Percentiles rank a stretch among this genome's conserved stretches.
These are phyloP conservation scores for Ophiocordyceps camponoti-leonardi DNA, from an alignment of 2,329 filamentous ascomycete species.

Conservation along the genomic window DNA sequence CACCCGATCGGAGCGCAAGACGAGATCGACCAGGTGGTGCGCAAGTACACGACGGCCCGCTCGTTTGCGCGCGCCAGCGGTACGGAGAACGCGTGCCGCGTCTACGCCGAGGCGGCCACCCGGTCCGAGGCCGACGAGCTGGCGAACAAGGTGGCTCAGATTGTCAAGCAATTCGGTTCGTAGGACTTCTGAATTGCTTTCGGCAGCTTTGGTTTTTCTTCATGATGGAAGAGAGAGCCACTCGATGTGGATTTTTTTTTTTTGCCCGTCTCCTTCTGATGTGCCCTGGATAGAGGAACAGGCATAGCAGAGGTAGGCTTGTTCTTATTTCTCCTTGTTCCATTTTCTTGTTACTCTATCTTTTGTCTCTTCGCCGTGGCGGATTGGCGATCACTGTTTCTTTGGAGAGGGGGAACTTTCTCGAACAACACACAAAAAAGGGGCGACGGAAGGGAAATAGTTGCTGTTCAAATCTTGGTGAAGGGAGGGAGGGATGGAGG, in stretches of 20 bases:
- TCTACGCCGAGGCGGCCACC: conserved; percentile 88
- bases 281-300: background rate
- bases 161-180: conserved; percentile 44
- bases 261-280: background rate
- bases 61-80: conserved; percentile 86
- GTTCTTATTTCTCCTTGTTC: too few species aligned
- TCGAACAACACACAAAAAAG: too few species aligned
- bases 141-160: conserved; percentile 62
- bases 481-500: too few species aligned
- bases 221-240: background rate
- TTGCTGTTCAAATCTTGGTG: too few species aligned
- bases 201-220: background rate
- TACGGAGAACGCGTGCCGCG: conserved; percentile 88
- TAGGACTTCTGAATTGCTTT: conserved; percentile 6
- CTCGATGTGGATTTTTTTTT: too few species aligned
- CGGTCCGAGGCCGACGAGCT: conserved; percentile 82
- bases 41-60: conserved; percentile 78
- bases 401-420: too few species aligned
- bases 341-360: too few species aligned
- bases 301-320: too few species aligned
- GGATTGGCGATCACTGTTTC: too few species aligned
- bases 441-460: too few species aligned
- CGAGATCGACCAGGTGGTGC: conserved; percentile 73
- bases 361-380: too few species aligned
- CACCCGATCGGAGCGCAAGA: conserved; percentile 64